Evolutionary conservation across 768 basidiomycete genomes (phyloP).

Genomic region (Phylloporus sp.): DNA sequence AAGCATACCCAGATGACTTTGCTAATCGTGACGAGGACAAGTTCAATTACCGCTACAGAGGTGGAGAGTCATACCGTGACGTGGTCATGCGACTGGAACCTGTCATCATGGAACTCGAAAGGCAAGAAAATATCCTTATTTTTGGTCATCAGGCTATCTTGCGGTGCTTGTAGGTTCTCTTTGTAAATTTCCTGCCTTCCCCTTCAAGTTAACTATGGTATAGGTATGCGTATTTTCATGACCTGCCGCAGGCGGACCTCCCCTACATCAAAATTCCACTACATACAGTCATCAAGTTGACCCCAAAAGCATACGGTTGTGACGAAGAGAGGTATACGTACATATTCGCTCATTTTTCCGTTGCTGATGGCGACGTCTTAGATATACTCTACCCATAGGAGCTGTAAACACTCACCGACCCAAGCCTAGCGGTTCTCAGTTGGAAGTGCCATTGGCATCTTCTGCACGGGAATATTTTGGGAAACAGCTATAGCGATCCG

Average conservation of each 20-base stretch:
- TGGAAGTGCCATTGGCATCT: constrained; percentile 15
- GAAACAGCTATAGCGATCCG: constrained; percentile 13
- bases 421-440: constrained; percentile 32
- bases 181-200: neutral
- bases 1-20: constrained; percentile 96
- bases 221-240: constrained; percentile 96
- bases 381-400: constrained; percentile 83
- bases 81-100: constrained; percentile 94
- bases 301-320: constrained; percentile 97
- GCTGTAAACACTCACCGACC: constrained; percentile 94
- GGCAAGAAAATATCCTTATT: constrained; percentile 95
- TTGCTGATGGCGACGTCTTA: constrained; percentile 25
- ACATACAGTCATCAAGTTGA: constrained; percentile 97
- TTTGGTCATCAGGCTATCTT: constrained; percentile 94
- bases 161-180: constrained; percentile 58
- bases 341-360: neutral
- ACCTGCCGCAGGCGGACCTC: constrained; percentile 85
- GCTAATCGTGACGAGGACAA: constrained; percentile 98
- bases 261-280: constrained; percentile 97
- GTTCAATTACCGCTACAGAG: constrained; percentile 97
- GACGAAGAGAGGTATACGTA: constrained; percentile 80
- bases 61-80: constrained; percentile 96
- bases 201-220: neutral
- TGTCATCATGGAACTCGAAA: constrained; percentile 98
- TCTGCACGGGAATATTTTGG: constrained; percentile 37